Conservation (phyloP, 306 rosid genomes). For the Quercus suber region DNA sequence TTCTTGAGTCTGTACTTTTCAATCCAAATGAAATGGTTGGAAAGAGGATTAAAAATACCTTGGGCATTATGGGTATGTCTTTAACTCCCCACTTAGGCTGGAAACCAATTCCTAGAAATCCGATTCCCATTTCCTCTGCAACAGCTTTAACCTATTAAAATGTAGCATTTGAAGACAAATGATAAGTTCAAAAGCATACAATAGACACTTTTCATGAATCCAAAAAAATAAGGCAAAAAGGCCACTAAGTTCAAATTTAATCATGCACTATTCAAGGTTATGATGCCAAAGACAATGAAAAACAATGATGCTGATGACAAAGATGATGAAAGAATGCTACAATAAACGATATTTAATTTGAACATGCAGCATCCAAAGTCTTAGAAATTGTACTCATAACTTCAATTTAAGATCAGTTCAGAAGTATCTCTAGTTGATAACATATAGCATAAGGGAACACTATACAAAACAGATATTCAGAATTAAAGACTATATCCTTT, state of each 20-base stretch:
- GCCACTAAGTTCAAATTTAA: neutral
- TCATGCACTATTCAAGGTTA: neutral
- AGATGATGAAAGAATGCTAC: neutral
- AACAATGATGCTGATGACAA: neutral
- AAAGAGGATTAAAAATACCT: conserved; percentile 48
- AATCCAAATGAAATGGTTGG: neutral
- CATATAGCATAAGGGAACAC: neutral
- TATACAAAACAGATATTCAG: neutral
- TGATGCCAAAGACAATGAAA: neutral
- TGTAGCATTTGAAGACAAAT: conserved; percentile 8
- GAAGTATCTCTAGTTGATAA: neutral
- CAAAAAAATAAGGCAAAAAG: neutral
- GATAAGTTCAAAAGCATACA: conserved; percentile 4
- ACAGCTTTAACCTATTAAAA: conserved; percentile 83
- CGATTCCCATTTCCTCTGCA: conserved; percentile 97
- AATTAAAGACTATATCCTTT: neutral
- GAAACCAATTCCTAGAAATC: conserved; percentile 97
- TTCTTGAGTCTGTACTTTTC: neutral
- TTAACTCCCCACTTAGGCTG: conserved; percentile 92
- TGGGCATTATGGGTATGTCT: conserved; percentile 97
- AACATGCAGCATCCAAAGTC: neutral
- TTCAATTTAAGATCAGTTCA: neutral
- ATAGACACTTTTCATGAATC: neutral
- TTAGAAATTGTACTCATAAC: neutral
- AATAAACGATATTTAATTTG: too few relatives aligned